These are phyloP conservation scores for Taphrina flavorubra DNA, from an alignment of 1,139 yeast genomes.

Conservation along the genomic window DNA sequence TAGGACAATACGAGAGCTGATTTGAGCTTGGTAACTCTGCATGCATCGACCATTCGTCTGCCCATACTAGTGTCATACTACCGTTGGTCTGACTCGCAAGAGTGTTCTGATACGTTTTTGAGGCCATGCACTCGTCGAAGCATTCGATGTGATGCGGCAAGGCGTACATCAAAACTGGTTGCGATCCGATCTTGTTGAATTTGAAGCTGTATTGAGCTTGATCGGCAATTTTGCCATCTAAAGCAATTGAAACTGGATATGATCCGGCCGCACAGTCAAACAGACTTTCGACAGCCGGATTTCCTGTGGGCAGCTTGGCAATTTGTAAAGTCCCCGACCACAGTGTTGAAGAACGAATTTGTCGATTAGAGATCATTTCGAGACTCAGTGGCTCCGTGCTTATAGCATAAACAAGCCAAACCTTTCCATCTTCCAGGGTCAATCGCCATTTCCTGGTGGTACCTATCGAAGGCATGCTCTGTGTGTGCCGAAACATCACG, in stretches of 20 bases:
- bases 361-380: constrained; percentile 47
- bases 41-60: constrained; percentile 59
- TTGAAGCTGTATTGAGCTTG: constrained; percentile 61
- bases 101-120: constrained; percentile 51
- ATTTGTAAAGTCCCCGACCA: constrained; percentile 67
- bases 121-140: constrained; percentile 54
- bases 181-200: constrained; percentile 53
- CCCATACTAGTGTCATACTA: constrained; percentile 64
- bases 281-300: constrained; percentile 45
- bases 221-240: constrained; percentile 54
- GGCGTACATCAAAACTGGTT: constrained; percentile 65
- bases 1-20: constrained; percentile 57
- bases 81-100: constrained; percentile 72
- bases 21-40: constrained; percentile 64
- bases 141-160: constrained; percentile 73
- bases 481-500: constrained; percentile 48
- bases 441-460: constrained; percentile 59
- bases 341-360: constrained; percentile 55
- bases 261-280: constrained; percentile 67
- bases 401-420: constrained; percentile 65
- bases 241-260: constrained; percentile 57
- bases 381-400: constrained; percentile 48
- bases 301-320: constrained; percentile 59
- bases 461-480: constrained; percentile 55
- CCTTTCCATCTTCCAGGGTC: constrained; percentile 53